phyloP scores from a whole-genome alignment of 306 rosid genomes.

The Rosa multiflora region DNA sequence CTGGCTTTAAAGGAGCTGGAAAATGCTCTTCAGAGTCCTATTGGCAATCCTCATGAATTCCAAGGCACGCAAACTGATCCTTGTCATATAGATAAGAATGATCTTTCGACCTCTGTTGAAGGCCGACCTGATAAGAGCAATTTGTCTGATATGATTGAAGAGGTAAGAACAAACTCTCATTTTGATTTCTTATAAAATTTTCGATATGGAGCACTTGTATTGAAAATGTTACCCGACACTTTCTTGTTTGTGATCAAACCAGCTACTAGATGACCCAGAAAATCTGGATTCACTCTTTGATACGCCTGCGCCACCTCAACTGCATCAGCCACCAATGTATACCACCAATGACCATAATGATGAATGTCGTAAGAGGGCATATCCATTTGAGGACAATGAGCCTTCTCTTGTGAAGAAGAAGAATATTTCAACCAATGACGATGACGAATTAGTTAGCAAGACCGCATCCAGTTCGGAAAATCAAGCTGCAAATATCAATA shows the following conservation, averaged over 20 bases:
- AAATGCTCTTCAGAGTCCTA: not conserved
- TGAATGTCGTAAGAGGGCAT: not conserved
- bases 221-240: not conserved
- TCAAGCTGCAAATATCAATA: no score
- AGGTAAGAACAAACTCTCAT: not conserved
- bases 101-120: not conserved
- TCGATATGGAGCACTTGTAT: not conserved
- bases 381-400: not conserved
- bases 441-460: no score
- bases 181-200: not conserved
- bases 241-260: conserved; percentile 16
- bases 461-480: no score
- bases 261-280: conserved; percentile 2
- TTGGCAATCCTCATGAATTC: not conserved
- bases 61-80: not conserved
- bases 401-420: not conserved
- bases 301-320: no score
- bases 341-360: not conserved
- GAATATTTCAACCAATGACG: no score
- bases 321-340: not conserved
- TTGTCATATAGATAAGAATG: not conserved
- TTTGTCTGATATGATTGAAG: not conserved
- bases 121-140: not conserved
- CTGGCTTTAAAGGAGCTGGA: not conserved
- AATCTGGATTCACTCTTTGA: not conserved